Evolutionary conservation across 2,329 filamentous ascomycete species (phyloP), one percentile per base, ranked within the genome.

Genomic region (Fusarium paranaense): DNA sequence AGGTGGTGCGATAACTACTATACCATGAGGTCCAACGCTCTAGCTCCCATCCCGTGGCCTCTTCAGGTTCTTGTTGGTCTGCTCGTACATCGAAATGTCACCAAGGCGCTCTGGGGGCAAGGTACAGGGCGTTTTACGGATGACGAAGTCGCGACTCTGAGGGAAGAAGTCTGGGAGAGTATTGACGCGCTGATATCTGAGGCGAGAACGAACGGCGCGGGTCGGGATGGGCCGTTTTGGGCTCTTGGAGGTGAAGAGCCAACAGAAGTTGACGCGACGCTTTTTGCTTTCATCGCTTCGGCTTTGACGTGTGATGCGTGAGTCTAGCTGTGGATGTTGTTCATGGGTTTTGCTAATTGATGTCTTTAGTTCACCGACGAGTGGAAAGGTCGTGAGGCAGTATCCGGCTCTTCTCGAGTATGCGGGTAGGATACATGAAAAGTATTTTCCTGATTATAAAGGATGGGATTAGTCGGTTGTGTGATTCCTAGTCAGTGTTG

Each of bases 1-100:
- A 83, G 86, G 69, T 92, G 90, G 90, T 78, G 85, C 4, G 82
- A 89, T 65, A 91, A 92, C 77, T 92, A 89, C 82, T 86, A 89
- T 68, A 79, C 81, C 16, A 91, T 91, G 89, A 87, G 90, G 18
- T 85, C 86, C 60, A 81, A 87, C 40, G 81, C 86, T 1, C 82
- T 92, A 8, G 80, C 77, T 11, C 63, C 84, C 0, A 70, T 91
- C 2, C 87, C 89, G 0, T 92, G 87, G 76, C 87, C 86, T 0
- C 40, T 90, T 0, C 87, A 86, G 14, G 69, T 87, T 0, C 3
- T 90, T 1, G 77, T 92, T 9, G 90, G 90, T 1, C 74, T 83
- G 18, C 54, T 92, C 0, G 81, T 84, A 5, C 86, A 89, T 73
- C 84, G 87, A 20, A 82, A 79, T 18, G 82, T 81, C 11, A 77